Evolutionary conservation across 805 yeast species (phyloP), one percentile per base, ranked within the genome.

Genomic region (Saccharomycopsis fodiens): DNA sequence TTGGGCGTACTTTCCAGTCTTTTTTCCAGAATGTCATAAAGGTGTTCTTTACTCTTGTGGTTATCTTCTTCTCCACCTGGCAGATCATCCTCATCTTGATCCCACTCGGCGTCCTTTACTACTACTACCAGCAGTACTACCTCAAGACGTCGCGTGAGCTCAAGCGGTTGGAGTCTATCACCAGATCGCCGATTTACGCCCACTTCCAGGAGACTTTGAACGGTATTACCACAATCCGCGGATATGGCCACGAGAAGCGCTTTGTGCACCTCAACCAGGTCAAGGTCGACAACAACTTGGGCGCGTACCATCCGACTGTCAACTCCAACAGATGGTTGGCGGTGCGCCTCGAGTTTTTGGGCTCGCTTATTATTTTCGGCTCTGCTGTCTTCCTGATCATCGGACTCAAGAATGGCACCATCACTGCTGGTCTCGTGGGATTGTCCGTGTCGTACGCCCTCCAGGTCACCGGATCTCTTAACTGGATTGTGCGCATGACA

Each of bases 401-500:
- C 50, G 74, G 87, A 19, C 70, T 88, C 54, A 73, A 67, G 44
- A 68, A 74, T 15, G 95, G 96, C 12, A 62, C 68, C 16, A 72
- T 91, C 23, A 76, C 88, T 17, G 88, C 96, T 15, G 98, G 98
- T 65, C 67, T 85, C 59, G 89, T 89, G 57, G 99, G 99, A 71
- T 72, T 93, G 56, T 82, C 96, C 19, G 84, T 93, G 56, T 83
- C 95, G 39, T 94, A 93, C 64, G 91, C 98, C 2, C 71, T 93
- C 52, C 95, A 87, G 63, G 76, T 89, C 50, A 93, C 99, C 0
- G 96, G 88, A 64, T 75, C 96, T 0, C 74, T 93, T 64, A 91
- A 88, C 63, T 91, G 97, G 97, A 87, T 93, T 64, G 97, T 93
- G 25, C 77, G 99, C 67, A 91, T 89, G 97, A 86, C 97, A 0